Evolutionary conservation across 2,329 filamentous ascomycete species (phyloP).

Genomic region (Epicoccum nigrum): DNA sequence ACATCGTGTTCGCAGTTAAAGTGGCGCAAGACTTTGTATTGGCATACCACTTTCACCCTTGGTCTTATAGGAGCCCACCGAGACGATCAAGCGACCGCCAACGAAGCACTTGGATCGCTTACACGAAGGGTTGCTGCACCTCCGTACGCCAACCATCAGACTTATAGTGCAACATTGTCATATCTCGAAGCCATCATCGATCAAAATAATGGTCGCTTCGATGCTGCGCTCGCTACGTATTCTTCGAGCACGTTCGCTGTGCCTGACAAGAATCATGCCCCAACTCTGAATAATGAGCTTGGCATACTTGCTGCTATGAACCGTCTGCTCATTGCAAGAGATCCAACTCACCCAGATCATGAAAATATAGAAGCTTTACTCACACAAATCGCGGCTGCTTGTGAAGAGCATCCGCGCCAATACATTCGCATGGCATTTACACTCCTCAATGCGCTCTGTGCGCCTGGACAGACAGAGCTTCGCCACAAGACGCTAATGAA

Average conservation of each 20-base stretch:
- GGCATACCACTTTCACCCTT: conserved; percentile 73
- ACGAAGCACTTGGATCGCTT: conserved; percentile 30
- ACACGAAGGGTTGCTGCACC: conserved; percentile 45
- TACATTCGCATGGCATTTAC: conserved; percentile 80
- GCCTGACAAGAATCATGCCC: conserved; percentile 30
- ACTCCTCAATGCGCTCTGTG: conserved; percentile 70
- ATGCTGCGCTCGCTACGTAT: conserved; percentile 71
- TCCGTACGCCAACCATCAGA: conserved; percentile 49
- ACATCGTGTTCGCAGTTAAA: conserved; percentile 52
- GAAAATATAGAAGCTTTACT: conserved; percentile 65
- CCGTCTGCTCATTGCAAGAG: conserved; percentile 54
- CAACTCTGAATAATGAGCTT: conserved; percentile 48
- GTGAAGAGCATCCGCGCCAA: conserved; percentile 70
- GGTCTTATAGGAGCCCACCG: conserved; percentile 72
- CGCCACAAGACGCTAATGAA: conserved; percentile 81
- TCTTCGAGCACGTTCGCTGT: conserved; percentile 66
- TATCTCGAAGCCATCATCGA: conserved; percentile 79
- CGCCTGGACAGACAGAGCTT: conserved; percentile 69
- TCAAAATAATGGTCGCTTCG: conserved; percentile 77
- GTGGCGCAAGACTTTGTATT: conserved; percentile 70
- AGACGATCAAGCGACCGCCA: conserved; percentile 67
- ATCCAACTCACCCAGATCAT: conserved; percentile 52
- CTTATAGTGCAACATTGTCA: conserved; percentile 61
- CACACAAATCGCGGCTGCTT: conserved; percentile 70
- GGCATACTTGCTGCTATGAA: conserved; percentile 57